Evolutionary conservation across 192 early-diverging fungal species (phyloP), one percentile per base, ranked within the genome.

Genomic region (Coemansia umbellata): DNA sequence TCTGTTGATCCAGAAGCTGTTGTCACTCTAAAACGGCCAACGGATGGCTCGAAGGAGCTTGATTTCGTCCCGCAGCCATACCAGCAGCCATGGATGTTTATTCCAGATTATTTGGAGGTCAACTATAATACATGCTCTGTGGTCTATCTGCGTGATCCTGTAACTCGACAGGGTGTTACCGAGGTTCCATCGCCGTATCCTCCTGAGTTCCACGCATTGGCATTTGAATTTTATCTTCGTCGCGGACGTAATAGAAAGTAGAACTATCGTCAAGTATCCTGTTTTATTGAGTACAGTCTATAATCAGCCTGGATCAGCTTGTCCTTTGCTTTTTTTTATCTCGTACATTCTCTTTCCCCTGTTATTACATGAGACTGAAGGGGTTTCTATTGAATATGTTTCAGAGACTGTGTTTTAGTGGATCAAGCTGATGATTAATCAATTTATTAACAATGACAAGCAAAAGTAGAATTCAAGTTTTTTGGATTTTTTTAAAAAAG

Each of bases 71-170:
- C 85, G 10, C 80, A 69, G 26, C 82, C 82, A 13, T 98, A 88
- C 66, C 82, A 85, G 67, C 87, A 91, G 63, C 93, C 96, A 9
- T 94, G 88, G 82, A 87, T 98, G 84, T 98, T 95, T 65, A 82
- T 94, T 15, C 96, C 96, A 7, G 85, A 91, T 43, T 98, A 98
- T 68, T 86, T 98, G 22, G 96, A 98, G 78, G 94, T 98, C 42
- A 88, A 92, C 79, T 98, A 94, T 79, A 87, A 88, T 66, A 93
- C 88, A 6, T 94, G 93, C 84, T 89, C 88, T 26, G 79, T 83
- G 1, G 84, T 93, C 37, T 93, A 93, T 61, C 71, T 98, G 37
- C 87, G 94, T 47, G 75, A 87, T 22, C 96, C 96, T 11, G 82
- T 95, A 37, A 89, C 89, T 18, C 83, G 89, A 59, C 91, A 94